Evolutionary conservation across 2,329 filamentous ascomycete species (phyloP).

Genomic region (Phoma herbarum): DNA sequence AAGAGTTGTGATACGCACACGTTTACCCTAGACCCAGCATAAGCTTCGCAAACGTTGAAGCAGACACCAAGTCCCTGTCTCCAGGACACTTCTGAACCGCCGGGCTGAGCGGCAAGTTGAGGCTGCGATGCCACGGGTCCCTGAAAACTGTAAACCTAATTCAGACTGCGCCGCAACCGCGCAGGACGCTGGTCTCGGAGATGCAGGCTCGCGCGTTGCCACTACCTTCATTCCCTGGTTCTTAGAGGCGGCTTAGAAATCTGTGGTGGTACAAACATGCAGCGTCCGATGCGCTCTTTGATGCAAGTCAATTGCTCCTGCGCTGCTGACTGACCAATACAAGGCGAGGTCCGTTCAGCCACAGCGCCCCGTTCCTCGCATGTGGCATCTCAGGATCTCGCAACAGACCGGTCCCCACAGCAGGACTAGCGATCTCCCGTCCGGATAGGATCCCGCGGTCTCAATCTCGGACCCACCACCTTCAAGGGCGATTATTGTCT

Average conservation of each 20-base stretch:
- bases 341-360: constrained; percentile 8
- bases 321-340: background rate
- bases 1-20: background rate
- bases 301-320: constrained; percentile 1
- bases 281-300: background rate
- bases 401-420: constrained; percentile 12
- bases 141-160: constrained; percentile 1
- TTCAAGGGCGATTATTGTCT: constrained; percentile 18
- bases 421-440: constrained; percentile 25
- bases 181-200: background rate
- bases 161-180: constrained; percentile 3
- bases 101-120: constrained; percentile 4
- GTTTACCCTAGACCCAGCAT: background rate
- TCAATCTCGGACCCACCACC: constrained; percentile 22
- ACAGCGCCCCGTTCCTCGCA: background rate
- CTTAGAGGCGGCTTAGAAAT: background rate
- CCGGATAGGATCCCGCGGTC: constrained; percentile 23
- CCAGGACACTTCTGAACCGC: background rate
- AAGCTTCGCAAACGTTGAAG: background rate
- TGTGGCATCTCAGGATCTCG: constrained; percentile 13
- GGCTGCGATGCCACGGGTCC: background rate
- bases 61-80: background rate
- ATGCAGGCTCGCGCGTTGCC: background rate
- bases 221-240: background rate
- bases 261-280: background rate